These are phyloP conservation scores for Didymella segeticola DNA, from an alignment of 2,329 filamentous ascomycete species.

Conservation along the genomic window DNA sequence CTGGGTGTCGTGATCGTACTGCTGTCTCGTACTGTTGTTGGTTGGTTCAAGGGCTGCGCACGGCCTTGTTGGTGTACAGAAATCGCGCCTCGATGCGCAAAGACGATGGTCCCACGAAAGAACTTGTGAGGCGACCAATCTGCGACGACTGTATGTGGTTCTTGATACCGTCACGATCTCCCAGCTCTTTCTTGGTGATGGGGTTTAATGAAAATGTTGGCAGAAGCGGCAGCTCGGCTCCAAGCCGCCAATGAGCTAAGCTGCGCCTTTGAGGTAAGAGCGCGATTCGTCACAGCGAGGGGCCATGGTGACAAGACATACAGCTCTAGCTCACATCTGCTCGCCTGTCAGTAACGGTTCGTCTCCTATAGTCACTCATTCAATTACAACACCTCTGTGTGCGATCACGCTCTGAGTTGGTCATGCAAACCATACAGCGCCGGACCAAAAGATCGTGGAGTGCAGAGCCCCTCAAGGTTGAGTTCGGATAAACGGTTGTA, in stretches of 20 bases:
- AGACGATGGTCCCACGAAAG: not conserved
- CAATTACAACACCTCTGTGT: not conserved
- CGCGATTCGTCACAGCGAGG: constrained; percentile 17
- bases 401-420: not conserved
- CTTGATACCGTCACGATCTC: constrained; percentile 5
- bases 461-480: not conserved
- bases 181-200: constrained; percentile 11
- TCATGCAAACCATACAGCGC: not conserved
- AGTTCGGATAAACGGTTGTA: not conserved
- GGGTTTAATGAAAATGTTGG: constrained; percentile 4
- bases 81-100: constrained; percentile 12
- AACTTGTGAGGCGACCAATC: not conserved
- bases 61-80: constrained; percentile 33
- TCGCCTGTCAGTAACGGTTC: not conserved
- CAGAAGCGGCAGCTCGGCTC: constrained; percentile 20
- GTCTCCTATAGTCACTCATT: not conserved
- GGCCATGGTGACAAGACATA: not conserved
- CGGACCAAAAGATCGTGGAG: not conserved
- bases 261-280: constrained; percentile 18
- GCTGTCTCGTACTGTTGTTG: constrained; percentile 33
- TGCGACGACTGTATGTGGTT: constrained; percentile 4
- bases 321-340: not conserved
- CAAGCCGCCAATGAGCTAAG: constrained; percentile 24
- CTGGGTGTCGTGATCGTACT: constrained; percentile 25
- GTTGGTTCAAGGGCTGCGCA: constrained; percentile 32